Evolutionary conservation across 108 stramenopile genomes (phyloP).

Genomic region (Schizochytrium sp.): DNA sequence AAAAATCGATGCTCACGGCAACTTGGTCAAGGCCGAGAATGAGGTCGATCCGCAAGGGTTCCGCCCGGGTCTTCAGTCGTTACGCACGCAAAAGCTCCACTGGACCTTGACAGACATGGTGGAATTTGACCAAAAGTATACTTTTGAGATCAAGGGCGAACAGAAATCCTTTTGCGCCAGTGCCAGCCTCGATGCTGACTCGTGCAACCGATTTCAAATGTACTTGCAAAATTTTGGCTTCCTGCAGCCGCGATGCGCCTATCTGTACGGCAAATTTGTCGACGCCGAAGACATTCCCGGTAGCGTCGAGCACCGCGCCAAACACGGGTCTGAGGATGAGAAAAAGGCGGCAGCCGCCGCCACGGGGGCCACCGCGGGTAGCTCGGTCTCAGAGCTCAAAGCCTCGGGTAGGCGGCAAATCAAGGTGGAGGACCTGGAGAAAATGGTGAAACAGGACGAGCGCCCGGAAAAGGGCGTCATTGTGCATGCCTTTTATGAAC

Average conservation of each 20-base stretch:
- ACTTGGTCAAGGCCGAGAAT: not conserved
- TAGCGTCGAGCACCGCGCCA: not conserved
- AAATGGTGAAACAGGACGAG: not conserved
- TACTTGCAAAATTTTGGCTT: not conserved
- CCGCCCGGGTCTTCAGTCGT: not conserved
- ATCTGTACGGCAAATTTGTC: not conserved
- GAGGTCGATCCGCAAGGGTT: not conserved
- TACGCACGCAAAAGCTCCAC: not conserved
- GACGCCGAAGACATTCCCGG: not conserved
- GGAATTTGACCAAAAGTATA: constrained; percentile 4
- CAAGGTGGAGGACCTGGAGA: not conserved
- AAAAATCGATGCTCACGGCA: not conserved
- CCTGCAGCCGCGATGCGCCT: not conserved
- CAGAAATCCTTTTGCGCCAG: constrained; percentile 9
- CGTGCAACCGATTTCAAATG: not conserved
- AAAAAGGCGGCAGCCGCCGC: not conserved
- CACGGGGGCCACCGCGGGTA: not conserved
- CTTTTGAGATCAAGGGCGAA: constrained; percentile 4
- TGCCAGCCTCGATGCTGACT: not conserved
- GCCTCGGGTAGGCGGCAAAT: not conserved
- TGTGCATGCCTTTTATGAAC: constrained; percentile 6
- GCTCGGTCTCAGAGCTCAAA: not conserved
- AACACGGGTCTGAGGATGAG: not conserved
- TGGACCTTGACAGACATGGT: constrained; percentile 11
- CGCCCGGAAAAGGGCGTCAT: constrained; percentile 3